Base-by-base conservation (phyloP, 2,329 filamentous ascomycete genomes). In the Colletotrichum zoysiae region DNA sequence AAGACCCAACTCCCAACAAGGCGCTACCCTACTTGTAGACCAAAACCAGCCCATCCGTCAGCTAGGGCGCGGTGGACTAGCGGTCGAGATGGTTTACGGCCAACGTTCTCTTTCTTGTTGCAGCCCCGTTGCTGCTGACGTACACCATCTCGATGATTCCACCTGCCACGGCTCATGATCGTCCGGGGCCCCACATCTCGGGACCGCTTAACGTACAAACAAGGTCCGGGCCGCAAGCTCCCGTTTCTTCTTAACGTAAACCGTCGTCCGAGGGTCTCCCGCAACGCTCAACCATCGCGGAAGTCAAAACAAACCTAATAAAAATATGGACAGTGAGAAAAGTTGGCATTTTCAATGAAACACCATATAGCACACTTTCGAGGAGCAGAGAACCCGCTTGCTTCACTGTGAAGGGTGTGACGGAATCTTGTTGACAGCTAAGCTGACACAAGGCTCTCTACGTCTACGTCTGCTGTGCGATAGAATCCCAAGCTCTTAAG, bases 401-500 rank as follows among this genome's bases (percentile, higher is more conserved):
- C 6, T 55, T 86, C 85, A 38, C 26, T 23, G 7, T 8, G 9
- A 33, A 23, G 1, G 30, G 18, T n/a, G 33, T 35, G 16, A 48
- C 8, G 18, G 12, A 23, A 9, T 5, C 56, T 35, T 20, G 3
- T 7, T 40, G 4, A 23, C 8, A 14, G 1, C n/a, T 61, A 72
- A 48, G 62, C 50, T 6, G 78, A 78, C 6, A 83, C 81, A 16
- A 85, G 75, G 4, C 67, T 76, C 75, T 86, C 83, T 3, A 80
- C 74, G 75, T 86, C 82, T 68, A 78, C 78, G 2, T 78, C 82
- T 5, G 80, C 78, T 9, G 75, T 75, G 3, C 85, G 78, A 74
- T 87, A 88, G 65, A 88, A 87, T 0, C 87, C 87, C 42, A 89
- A 76, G 0, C 83, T 78, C 14, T 79, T 82, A 3, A 89, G 77